Evolutionary conservation across 441 rosid genomes (phyloP), one percentile per base, ranked within the genome.

Genomic region (Theobroma grandiflorum): DNA sequence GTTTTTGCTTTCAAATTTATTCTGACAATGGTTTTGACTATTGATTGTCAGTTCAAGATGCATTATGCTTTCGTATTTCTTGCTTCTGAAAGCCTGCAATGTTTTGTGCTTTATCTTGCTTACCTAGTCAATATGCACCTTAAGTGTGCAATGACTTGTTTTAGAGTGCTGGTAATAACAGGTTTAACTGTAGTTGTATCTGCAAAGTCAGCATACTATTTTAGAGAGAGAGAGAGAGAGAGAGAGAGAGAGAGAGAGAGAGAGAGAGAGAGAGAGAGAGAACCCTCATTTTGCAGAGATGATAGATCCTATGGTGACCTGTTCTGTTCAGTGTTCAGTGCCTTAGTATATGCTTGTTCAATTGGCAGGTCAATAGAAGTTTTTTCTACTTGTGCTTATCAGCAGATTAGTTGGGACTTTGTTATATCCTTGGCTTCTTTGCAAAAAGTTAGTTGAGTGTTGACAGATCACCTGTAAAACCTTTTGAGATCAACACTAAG

Each of bases 261-360:
- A n/a, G n/a, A n/a, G n/a, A n/a, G n/a, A n/a, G n/a, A n/a, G n/a
- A n/a, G n/a, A n/a, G n/a, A n/a, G n/a, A n/a, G n/a, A n/a, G n/a
- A n/a, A n/a, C 9, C 43, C 63, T 65, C 31, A 18, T 65, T 49
- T 65, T 65, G 14, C 66, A 37, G 43, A 64, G 69, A 37, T 64
- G 45, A 33, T 63, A 15, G 16, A n/a, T 45, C 69, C 45, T 16
- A 33, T 62, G 42, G 42, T 33, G 16, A 63, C 38, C 45, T 37
- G 70, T 37, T 65, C 12, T 1, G 22, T 65, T 65, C 37, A 10
- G 37, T 62, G 1, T 53, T 55, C n/a, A 62, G 16, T 9, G 40
- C 66, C 38, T 1, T 62, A 12, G 16, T 31, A 40, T 40, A 18
- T 9, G 26, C 70, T 65, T 65, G 2, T 65, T 40, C 14, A 65